These are phyloP conservation scores for Kalmusia sp. DNA, from an alignment of 2,329 filamentous ascomycete species.

Conservation along the genomic window DNA sequence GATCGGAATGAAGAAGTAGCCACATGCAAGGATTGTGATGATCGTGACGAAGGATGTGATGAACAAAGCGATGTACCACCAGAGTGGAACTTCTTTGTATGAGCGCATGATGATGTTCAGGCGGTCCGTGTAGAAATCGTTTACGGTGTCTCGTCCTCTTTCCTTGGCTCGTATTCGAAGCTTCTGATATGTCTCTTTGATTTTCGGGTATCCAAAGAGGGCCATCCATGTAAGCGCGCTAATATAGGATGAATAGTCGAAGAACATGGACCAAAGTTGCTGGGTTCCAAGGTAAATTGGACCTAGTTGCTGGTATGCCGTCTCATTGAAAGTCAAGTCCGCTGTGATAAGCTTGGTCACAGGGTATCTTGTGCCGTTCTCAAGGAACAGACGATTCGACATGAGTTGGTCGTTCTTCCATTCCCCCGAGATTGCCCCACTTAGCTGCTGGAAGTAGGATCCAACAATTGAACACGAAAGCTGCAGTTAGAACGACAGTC, in stretches of 20 bases:
- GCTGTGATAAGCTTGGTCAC: constrained; percentile 52
- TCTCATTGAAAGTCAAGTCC: constrained; percentile 57
- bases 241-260: constrained; percentile 66
- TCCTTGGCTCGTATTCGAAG: constrained; percentile 45
- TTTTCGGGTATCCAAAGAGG: constrained; percentile 61
- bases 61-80: constrained; percentile 65
- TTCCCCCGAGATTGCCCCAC: constrained; percentile 61
- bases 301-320: constrained; percentile 56
- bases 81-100: constrained; percentile 65
- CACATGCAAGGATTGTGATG: constrained; percentile 59
- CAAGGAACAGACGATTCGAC: constrained; percentile 63
- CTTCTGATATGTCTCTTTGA: constrained; percentile 55
- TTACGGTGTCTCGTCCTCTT: constrained; percentile 42
- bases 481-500: constrained; percentile 62
- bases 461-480: constrained; percentile 65
- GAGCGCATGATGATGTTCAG: constrained; percentile 65
- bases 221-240: constrained; percentile 66
- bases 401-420: constrained; percentile 61
- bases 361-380: constrained; percentile 58
- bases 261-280: constrained; percentile 65
- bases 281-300: constrained; percentile 66
- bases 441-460: constrained; percentile 65
- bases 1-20: constrained; percentile 64
- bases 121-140: constrained; percentile 64
- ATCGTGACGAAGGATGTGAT: constrained; percentile 56